Evolutionary conservation across 1,139 yeast genomes (phyloP).

Genomic region (Blastobotrys aristatus): DNA sequence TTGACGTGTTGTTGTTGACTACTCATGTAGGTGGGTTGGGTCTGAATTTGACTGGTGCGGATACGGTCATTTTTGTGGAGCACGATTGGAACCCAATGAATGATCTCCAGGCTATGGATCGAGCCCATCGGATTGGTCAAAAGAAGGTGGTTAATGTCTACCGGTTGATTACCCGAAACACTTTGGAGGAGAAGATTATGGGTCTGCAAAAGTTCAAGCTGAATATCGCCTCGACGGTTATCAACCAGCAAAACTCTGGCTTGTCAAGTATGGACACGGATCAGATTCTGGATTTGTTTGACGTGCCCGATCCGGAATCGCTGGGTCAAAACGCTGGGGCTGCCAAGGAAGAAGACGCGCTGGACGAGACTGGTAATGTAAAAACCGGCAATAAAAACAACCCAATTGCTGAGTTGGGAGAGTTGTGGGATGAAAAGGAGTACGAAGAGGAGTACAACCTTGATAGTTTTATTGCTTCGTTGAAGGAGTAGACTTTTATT

Average conservation of each 20-base stretch:
- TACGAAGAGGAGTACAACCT: conserved; percentile 95
- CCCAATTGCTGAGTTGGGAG: conserved; percentile 84
- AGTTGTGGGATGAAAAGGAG: conserved; percentile 93
- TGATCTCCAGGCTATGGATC: conserved; percentile 98
- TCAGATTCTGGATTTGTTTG: conserved; percentile 86
- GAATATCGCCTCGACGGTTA: conserved; percentile 94
- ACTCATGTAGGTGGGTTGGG: conserved; percentile 99
- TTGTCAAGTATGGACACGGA: conserved; percentile 94
- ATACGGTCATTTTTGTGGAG: conserved; percentile 95
- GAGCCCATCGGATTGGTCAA: conserved; percentile 98
- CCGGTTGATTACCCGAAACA: conserved; percentile 83
- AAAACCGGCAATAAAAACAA: conserved; percentile 54
- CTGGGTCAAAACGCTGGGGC: conserved; percentile 42
- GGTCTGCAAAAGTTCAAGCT: conserved; percentile 96
- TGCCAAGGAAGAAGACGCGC: conserved; percentile 33
- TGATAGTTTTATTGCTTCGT: conserved; percentile 83
- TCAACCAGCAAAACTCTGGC: conserved; percentile 94
- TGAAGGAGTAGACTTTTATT: conserved; percentile 34
- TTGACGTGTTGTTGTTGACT: conserved; percentile 84
- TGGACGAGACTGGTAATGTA: conserved; percentile 52
- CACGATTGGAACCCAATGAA: conserved; percentile 99
- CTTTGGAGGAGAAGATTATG: conserved; percentile 97
- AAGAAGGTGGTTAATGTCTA: conserved; percentile 95
- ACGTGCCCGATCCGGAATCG: conserved; percentile 51
- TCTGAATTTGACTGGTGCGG: conserved; percentile 95